Conservation (phyloP, 106 monocot species). For the Dendrobium nobile region DNA sequence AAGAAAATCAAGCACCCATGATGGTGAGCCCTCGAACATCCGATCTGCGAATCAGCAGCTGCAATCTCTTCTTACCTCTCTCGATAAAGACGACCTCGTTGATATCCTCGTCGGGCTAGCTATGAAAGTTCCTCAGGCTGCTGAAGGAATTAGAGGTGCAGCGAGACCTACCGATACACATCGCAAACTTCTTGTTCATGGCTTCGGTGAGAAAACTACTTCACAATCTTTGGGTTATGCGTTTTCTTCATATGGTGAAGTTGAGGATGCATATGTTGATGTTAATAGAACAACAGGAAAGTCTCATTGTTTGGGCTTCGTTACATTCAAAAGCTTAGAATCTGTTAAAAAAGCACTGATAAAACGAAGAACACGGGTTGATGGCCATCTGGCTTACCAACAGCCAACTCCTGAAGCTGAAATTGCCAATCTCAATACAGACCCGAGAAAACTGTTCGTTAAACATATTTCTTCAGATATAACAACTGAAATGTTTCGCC, state of each 20-base stretch:
- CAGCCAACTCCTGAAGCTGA: too few relatives aligned
- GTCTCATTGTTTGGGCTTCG: too few relatives aligned
- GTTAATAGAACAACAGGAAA: too few relatives aligned
- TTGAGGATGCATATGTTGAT: constrained; percentile 5
- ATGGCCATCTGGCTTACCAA: too few relatives aligned
- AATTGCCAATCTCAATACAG: too few relatives aligned
- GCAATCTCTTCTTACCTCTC: constrained; percentile 27
- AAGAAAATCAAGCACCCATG: constrained; percentile 1
- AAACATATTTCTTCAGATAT: too few relatives aligned
- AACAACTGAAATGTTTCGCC: too few relatives aligned
- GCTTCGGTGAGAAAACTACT: constrained; percentile 37
- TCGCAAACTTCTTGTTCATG: constrained; percentile 46
- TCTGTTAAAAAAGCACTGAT: too few relatives aligned
- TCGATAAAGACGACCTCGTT: constrained; percentile 46
- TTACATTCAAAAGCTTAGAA: too few relatives aligned
- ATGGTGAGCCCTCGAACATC: constrained; percentile 1
- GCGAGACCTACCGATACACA: constrained; percentile 35
- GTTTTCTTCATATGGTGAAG: constrained; percentile 32
- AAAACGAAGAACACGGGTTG: too few relatives aligned
- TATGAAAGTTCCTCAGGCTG: constrained; percentile 26
- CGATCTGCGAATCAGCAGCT: constrained; percentile 12
- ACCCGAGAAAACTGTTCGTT: too few relatives aligned
- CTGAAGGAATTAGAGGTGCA: constrained; percentile 38
- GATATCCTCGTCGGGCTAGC: constrained; percentile 40
- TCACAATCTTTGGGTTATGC: constrained; percentile 44